Base-by-base conservation (phyloP, 495 filamentous ascomycete species). In the Aspergillus incahuasiensis region DNA sequence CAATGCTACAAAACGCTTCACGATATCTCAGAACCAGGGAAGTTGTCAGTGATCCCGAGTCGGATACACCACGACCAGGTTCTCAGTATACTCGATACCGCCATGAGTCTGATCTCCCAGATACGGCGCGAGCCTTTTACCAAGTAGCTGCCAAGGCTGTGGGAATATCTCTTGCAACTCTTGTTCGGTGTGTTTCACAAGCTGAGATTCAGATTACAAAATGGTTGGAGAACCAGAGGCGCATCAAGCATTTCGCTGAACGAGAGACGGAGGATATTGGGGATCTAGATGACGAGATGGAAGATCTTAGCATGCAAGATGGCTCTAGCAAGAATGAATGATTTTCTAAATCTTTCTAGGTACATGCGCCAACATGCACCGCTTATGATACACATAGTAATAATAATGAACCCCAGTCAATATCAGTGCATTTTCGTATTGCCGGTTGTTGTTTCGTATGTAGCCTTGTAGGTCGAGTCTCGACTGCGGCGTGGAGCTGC, bases 81-180 rank as follows among this genome's bases (percentile, higher is more conserved):
- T 75, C 75, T 18, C 68, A 71, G 34, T 88, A 87, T 57, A 74
- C 71, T 57, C 73, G 79, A 9, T 88, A 84, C 69, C 73, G 81
- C 40, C 75, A 61, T 20, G 73, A 74, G 57, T 76, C 81, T 11
- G 80, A 88, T 30, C 68, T 91, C 39, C 71, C 79, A 5, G 73
- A 79, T 12, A 58, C 66, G 0, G 85, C 83, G 6, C 78, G 67
- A 43, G 56, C 56, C 0, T 83, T 91, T 48, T 84, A 82, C 57
- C 68, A 78, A 49, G 65, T 76, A 32, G 81, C 78, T 13, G 84
- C 85, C 52, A 70, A 74, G 52, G 56, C 74, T 15, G 67, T 70
- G 13, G 79, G 77, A 8, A 54, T 84, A 15, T 73, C 70, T 11
- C 45, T 83, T 25, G 58, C 69, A 35, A 80, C 71, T 5, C 63